Conservation (phyloP, 2,329 filamentous ascomycete species). For the Aspergillus sp. region DNA sequence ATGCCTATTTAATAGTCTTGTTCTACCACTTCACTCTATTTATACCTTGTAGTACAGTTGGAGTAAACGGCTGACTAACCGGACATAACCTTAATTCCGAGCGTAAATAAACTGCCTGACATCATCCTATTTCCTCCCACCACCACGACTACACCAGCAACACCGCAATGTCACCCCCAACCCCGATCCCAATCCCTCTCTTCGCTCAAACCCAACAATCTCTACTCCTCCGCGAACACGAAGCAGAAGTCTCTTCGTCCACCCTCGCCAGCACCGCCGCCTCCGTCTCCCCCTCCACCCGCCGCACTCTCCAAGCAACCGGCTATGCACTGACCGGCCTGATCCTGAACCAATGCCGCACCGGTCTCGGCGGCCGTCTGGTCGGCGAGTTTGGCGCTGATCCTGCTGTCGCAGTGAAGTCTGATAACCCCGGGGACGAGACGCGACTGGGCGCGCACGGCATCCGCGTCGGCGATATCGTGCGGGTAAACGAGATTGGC, state of each 20-base stretch:
- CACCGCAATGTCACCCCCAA: background rate
- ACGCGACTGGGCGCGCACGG: constrained; percentile 44
- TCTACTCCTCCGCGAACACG: constrained; percentile 43
- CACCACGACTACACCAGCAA: background rate
- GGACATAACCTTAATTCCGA: no score
- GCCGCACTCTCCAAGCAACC: constrained; percentile 42
- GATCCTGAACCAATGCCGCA: constrained; percentile 70
- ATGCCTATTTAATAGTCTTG: no score
- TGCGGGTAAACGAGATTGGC: constrained; percentile 40
- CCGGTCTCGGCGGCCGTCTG: constrained; percentile 85
- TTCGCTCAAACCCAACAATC: constrained; percentile 44
- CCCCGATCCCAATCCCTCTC: constrained; percentile 34
- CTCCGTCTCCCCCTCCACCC: constrained; percentile 40
- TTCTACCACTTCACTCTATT: no score
- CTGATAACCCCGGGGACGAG: constrained; percentile 34
- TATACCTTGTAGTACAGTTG: no score
- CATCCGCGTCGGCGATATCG: constrained; percentile 48
- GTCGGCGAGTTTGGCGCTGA: constrained; percentile 77
- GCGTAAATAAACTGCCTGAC: background rate
- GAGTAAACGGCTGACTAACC: no score
- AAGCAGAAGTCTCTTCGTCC: constrained; percentile 44
- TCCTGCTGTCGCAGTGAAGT: constrained; percentile 56
- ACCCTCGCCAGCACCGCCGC: constrained; percentile 39
- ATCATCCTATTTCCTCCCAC: background rate
- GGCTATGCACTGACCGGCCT: constrained; percentile 51